A percentile compares a stretch with the other conserved stretches of the same genome.
Evolutionary conservation across 768 basidiomycete genomes (phyloP).

Genomic region (Calvatia gigantea): DNA sequence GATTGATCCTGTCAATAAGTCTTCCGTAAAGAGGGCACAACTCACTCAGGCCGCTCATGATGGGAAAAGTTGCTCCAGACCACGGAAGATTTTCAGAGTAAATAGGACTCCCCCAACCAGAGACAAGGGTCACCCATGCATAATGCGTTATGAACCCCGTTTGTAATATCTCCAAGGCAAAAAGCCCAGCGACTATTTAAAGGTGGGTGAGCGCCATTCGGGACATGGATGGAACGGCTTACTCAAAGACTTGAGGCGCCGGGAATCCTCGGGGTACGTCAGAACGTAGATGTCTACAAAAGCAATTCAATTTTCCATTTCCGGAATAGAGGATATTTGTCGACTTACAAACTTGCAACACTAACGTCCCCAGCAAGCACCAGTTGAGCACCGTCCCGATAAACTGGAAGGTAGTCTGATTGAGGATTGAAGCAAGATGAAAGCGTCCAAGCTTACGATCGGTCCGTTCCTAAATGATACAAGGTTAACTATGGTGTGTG

Average conservation of each 20-base stretch:
- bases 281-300: constrained; percentile 1
- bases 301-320: not conserved
- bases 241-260: constrained; percentile 6
- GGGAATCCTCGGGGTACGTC: constrained; percentile 7
- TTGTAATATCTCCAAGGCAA: constrained; percentile 5
- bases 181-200: constrained; percentile 3
- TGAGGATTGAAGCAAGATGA: not conserved
- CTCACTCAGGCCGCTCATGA: constrained; percentile 8
- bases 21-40: not conserved
- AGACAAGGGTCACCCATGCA: constrained; percentile 9
- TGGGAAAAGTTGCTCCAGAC: constrained; percentile 9
- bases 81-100: not conserved
- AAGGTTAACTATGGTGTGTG: not conserved
- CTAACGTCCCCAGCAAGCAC: constrained; percentile 6
- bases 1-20: not conserved
- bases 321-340: not conserved
- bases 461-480: not conserved
- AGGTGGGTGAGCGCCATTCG: not conserved
- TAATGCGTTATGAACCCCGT: constrained; percentile 9
- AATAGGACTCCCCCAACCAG: constrained; percentile 6
- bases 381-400: constrained; percentile 4
- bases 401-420: not conserved
- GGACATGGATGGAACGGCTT: not conserved
- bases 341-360: constrained; percentile 7
- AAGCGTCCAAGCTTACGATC: not conserved